A percentile compares a stretch with the other conserved stretches of the same genome.
phyloP scores from a whole-genome alignment of 257 asterid genomes.

The Solanum sejunctum region DNA sequence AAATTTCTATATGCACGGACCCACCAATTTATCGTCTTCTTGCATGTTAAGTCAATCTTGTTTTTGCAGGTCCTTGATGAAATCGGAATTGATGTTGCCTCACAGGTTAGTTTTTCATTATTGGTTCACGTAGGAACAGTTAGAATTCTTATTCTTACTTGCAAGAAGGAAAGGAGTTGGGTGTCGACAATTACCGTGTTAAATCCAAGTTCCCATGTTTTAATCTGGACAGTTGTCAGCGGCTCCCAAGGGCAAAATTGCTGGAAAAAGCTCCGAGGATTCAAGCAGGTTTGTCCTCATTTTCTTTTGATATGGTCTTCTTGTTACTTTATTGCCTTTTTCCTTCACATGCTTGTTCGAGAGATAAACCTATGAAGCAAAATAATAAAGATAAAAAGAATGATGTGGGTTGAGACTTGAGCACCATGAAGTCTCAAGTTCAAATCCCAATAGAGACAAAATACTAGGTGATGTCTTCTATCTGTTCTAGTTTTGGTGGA shows the following conservation, averaged over 20 bases:
- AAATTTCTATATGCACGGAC: not conserved
- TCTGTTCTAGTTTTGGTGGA: too few species aligned
- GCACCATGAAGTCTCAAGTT: too few species aligned
- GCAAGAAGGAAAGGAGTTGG: not conserved
- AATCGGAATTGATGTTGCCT: constrained; percentile 82
- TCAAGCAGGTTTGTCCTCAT: constrained; percentile 46
- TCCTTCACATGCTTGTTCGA: not conserved
- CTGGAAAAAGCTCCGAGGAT: constrained; percentile 52
- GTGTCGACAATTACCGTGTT: not conserved
- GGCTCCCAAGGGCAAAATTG: constrained; percentile 85
- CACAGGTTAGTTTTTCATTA: constrained; percentile 51
- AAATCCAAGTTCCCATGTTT: not conserved
- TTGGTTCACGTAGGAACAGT: not conserved
- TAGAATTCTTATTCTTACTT: not conserved
- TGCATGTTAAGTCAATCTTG: not conserved
- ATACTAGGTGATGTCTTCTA: too few species aligned
- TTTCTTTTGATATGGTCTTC: not conserved
- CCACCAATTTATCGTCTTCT: not conserved
- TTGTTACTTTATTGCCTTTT: not conserved
- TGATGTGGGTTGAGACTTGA: too few species aligned
- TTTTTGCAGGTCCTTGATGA: constrained; percentile 78
- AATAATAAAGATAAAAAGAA: not conserved
- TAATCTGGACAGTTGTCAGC: constrained; percentile 50
- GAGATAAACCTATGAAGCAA: not conserved
- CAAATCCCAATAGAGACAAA: too few species aligned